Conservation (phyloP, 352 stramenopile species). For the Phytophthora citrophthora region DNA sequence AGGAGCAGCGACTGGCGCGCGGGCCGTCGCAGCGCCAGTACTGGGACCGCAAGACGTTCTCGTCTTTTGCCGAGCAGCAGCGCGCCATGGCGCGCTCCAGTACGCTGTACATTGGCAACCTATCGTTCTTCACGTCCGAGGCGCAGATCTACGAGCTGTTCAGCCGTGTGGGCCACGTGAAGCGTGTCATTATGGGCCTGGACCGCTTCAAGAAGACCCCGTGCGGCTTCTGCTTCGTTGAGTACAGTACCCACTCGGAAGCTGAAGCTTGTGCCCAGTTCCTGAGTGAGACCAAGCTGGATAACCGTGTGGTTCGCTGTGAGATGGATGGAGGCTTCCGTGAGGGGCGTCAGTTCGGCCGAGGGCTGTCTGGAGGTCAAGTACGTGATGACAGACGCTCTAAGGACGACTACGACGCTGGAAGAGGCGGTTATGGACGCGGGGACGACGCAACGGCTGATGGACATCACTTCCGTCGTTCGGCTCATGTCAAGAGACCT, state of each 20-base stretch:
- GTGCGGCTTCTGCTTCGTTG: slow-evolving; percentile 98
- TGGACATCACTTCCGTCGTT: slow-evolving; percentile 77
- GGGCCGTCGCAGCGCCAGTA: slow-evolving; percentile 86
- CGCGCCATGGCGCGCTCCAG: slow-evolving; percentile 88
- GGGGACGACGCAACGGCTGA: slow-evolving; percentile 60
- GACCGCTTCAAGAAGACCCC: slow-evolving; percentile 96
- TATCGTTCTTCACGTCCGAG: slow-evolving; percentile 97
- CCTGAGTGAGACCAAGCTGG: slow-evolving; percentile 87
- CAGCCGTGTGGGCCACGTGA: slow-evolving; percentile 91
- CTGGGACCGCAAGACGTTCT: slow-evolving; percentile 96
- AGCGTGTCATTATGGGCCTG: slow-evolving; percentile 95
- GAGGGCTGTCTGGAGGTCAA: slow-evolving; percentile 82
- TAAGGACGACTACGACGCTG: slow-evolving; percentile 87
- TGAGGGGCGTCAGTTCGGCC: slow-evolving; percentile 87
- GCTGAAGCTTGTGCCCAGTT: slow-evolving; percentile 82
- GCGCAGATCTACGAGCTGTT: slow-evolving; percentile 96
- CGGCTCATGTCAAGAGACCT: slow-evolving; percentile 55
- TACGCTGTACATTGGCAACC: slow-evolving; percentile 98
- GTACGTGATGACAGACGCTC: slow-evolving; percentile 86
- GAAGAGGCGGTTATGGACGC: slow-evolving; percentile 78
- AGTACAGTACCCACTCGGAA: slow-evolving; percentile 84
- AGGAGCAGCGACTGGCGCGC: slow-evolving; percentile 72
- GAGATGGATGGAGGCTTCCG: slow-evolving; percentile 90
- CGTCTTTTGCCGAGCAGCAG: slow-evolving; percentile 93
- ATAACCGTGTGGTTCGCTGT: slow-evolving; percentile 88